A percentile compares a stretch with the other conserved stretches of the same genome.
These are phyloP conservation scores for Auricularia cornea DNA, from an alignment of 768 basidiomycete genomes.

Conservation along the genomic window DNA sequence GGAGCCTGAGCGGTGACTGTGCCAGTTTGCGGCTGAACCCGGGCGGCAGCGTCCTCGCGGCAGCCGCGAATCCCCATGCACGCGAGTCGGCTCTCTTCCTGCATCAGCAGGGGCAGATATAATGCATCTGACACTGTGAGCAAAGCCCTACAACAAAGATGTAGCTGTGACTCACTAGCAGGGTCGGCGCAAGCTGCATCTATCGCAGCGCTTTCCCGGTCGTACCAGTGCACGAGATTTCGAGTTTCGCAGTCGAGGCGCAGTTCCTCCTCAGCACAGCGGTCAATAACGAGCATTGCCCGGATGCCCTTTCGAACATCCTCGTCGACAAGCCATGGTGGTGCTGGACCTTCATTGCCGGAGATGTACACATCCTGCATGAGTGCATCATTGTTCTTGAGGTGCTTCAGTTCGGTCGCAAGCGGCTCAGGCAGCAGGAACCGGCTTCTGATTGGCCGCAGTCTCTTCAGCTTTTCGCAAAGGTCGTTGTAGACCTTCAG, in stretches of 20 bases:
- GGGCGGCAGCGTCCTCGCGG: no score
- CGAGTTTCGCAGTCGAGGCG: constrained; percentile 22
- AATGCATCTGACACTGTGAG: background rate
- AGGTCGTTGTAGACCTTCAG: constrained; percentile 24
- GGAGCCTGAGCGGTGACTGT: no score
- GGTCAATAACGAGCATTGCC: constrained; percentile 19
- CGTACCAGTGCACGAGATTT: constrained; percentile 30
- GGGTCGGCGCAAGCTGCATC: background rate
- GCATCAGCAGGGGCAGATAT: no score
- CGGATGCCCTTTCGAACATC: constrained; percentile 25
- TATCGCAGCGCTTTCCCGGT: constrained; percentile 11
- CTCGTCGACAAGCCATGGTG: constrained; percentile 27
- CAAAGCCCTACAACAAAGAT: background rate
- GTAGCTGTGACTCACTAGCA: background rate
- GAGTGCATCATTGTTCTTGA: constrained; percentile 13
- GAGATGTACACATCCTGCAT: constrained; percentile 33
- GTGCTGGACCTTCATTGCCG: constrained; percentile 6
- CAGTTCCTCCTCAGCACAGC: constrained; percentile 23
- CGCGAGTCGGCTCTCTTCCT: no score
- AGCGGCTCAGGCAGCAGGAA: constrained; percentile 29
- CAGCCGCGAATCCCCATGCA: no score
- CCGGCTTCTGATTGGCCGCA: constrained; percentile 11
- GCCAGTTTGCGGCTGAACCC: no score
- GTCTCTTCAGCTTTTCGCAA: constrained; percentile 20
- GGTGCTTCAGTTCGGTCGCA: constrained; percentile 19